These are phyloP conservation scores for Alopecurus myosuroides DNA, from an alignment of 176 grass and related monocot species.

Conservation along the genomic window DNA sequence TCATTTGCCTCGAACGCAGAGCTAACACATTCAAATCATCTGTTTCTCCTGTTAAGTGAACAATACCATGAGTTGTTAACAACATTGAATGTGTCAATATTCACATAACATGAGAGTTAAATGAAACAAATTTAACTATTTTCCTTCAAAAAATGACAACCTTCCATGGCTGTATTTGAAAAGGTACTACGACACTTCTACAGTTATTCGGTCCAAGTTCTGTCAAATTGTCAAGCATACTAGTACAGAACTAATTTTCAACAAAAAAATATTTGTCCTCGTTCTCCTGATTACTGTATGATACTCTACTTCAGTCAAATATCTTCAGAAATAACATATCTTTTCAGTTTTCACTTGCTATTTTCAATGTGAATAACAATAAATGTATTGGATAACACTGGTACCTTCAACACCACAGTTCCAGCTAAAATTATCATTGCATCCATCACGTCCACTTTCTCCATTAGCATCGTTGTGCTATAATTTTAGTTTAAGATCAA, in stretches of 20 bases:
- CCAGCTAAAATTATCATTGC: slow-evolving; percentile 95
- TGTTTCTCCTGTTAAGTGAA: slow-evolving; percentile 62
- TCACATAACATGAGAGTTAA: slow-evolving; percentile 7
- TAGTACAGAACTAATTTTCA: slow-evolving; percentile 11
- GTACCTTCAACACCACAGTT: slow-evolving; percentile 99
- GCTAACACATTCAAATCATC: slow-evolving; percentile 64
- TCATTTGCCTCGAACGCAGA: slow-evolving; percentile 88
- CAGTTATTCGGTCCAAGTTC: neutral
- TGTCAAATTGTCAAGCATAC: slow-evolving; percentile 1
- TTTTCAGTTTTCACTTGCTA: neutral
- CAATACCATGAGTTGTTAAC: neutral
- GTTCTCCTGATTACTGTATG: neutral
- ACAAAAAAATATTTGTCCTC: neutral
- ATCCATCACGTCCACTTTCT: slow-evolving; percentile 78
- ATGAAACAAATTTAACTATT: neutral
- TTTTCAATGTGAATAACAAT: neutral
- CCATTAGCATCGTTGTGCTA: slow-evolving; percentile 98
- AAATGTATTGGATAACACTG: slow-evolving; percentile 8
- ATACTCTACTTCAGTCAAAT: neutral
- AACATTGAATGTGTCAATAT: neutral
- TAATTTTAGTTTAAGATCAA: slow-evolving; percentile 34
- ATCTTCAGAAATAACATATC: neutral
- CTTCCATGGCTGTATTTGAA: slow-evolving; percentile 16
- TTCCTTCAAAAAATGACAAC: neutral
- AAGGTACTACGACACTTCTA: neutral